A percentile compares a stretch with the other conserved stretches of the same genome.
Conservation (phyloP, 306 rosid species). For the Rosa chinensis region DNA sequence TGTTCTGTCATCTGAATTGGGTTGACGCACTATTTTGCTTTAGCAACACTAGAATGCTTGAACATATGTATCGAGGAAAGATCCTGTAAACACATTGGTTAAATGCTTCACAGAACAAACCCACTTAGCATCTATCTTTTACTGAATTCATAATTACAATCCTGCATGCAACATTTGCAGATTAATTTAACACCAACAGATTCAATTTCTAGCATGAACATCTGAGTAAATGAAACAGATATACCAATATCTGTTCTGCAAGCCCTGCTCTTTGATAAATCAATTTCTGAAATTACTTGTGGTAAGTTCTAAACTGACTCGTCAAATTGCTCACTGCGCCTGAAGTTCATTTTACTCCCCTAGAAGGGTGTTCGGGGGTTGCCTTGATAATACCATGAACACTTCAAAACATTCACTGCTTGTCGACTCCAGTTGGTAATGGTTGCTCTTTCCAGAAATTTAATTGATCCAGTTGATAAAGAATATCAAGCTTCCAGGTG, state of each 20-base stretch:
- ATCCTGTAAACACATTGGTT: too few species aligned
- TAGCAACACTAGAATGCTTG: not conserved
- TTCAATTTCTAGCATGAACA: too few species aligned
- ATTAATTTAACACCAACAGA: too few species aligned
- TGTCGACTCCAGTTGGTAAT: not conserved
- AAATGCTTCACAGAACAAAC: not conserved
- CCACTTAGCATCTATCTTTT: not conserved
- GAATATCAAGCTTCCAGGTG: not conserved
- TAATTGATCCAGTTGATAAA: not conserved
- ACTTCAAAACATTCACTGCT: not conserved
- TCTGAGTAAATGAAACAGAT: too few species aligned
- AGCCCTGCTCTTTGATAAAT: not conserved
- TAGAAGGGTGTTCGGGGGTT: not conserved
- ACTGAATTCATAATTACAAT: not conserved
- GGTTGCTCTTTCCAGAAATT: not conserved
- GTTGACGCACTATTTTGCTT: not conserved
- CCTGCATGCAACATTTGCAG: too few species aligned
- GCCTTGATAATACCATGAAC: not conserved
- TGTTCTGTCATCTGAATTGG: conserved; percentile 30
- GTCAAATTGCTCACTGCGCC: not conserved
- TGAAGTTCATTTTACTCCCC: not conserved
- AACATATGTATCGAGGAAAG: not conserved
- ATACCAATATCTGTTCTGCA: too few species aligned
- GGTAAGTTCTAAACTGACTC: not conserved
- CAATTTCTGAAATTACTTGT: not conserved